These are phyloP conservation scores for Aspergillus olivimuriae DNA, from an alignment of 495 filamentous ascomycete genomes.

Conservation along the genomic window DNA sequence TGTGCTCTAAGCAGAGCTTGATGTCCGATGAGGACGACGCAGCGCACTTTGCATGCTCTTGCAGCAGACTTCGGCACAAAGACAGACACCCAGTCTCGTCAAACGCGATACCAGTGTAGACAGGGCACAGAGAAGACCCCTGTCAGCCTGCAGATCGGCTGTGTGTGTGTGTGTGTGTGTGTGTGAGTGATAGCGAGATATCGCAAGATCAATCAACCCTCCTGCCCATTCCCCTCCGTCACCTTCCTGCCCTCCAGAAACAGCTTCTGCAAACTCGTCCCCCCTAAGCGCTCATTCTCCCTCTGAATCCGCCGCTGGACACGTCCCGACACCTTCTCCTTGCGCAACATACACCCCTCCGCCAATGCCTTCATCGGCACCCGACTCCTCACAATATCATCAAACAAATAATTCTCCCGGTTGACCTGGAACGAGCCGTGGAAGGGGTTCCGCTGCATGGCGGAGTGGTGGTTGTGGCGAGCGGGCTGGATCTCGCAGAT, in stretches of 20 bases:
- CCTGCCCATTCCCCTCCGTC: not conserved
- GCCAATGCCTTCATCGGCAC: constrained; percentile 25
- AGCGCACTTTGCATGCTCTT: too few relatives aligned
- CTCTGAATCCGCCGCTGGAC: constrained; percentile 1
- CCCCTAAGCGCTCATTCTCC: constrained; percentile 17
- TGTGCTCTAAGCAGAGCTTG: too few relatives aligned
- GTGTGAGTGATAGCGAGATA: too few relatives aligned
- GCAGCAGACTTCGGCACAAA: too few relatives aligned
- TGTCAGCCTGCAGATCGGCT: too few relatives aligned
- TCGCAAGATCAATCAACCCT: not conserved
- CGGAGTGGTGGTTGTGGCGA: constrained; percentile 20
- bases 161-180: too few relatives aligned
- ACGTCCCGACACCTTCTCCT: constrained; percentile 12
- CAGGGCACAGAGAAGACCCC: too few relatives aligned
- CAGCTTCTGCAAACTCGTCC: constrained; percentile 21
- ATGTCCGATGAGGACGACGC: too few relatives aligned
- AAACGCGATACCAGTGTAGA: too few relatives aligned
- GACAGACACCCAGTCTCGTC: too few relatives aligned
- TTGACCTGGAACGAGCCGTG: constrained; percentile 16
- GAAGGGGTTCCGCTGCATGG: constrained; percentile 28
- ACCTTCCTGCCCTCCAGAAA: constrained; percentile 10
- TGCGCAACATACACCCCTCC: constrained; percentile 22
- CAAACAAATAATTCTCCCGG: constrained; percentile 10
- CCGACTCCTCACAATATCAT: constrained; percentile 22
- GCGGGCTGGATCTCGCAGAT: constrained; percentile 22